Conservation (phyloP, 495 filamentous ascomycete species). For the Trichoderma parareesei region DNA sequence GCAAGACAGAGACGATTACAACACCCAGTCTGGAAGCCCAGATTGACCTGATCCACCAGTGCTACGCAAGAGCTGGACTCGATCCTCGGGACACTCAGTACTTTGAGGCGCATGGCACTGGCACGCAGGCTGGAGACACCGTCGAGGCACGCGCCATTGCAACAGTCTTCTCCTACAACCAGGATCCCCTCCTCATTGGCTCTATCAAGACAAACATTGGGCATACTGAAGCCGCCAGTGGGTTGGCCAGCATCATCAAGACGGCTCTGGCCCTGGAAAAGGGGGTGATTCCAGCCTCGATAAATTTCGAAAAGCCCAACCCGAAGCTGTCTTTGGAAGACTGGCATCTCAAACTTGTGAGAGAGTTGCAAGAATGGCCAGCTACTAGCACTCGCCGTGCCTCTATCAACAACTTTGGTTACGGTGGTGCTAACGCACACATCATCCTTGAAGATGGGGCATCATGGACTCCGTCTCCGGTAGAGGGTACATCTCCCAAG, state of each 20-base stretch:
- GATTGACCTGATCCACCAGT: slow-evolving; percentile 47
- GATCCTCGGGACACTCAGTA: slow-evolving; percentile 56
- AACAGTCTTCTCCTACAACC: slow-evolving; percentile 52
- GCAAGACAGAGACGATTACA: slow-evolving; percentile 51
- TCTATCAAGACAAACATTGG: slow-evolving; percentile 65
- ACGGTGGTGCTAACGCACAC: slow-evolving; percentile 12
- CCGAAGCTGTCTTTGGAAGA: neutral
- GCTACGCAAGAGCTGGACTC: slow-evolving; percentile 48
- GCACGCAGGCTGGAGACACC: slow-evolving; percentile 62
- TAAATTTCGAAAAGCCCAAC: slow-evolving; percentile 31
- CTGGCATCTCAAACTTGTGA: neutral
- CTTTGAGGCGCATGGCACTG: slow-evolving; percentile 70
- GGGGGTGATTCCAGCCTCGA: slow-evolving; percentile 61
- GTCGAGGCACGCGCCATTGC: slow-evolving; percentile 57
- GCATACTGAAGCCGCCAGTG: neutral
- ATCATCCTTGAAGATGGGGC: neutral
- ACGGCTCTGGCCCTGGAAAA: slow-evolving; percentile 67
- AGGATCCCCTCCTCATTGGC: slow-evolving; percentile 59
- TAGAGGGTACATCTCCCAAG: neutral
- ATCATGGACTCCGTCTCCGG: neutral
- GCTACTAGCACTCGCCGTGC: slow-evolving; percentile 18
- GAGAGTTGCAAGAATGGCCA: slow-evolving; percentile 16
- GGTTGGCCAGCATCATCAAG: slow-evolving; percentile 61
- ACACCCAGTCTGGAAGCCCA: slow-evolving; percentile 58
- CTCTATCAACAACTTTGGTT: neutral